Evolutionary conservation across 305 asterid genomes (phyloP), one percentile per base, ranked within the genome.

Genomic region (Ajuga reptans): DNA sequence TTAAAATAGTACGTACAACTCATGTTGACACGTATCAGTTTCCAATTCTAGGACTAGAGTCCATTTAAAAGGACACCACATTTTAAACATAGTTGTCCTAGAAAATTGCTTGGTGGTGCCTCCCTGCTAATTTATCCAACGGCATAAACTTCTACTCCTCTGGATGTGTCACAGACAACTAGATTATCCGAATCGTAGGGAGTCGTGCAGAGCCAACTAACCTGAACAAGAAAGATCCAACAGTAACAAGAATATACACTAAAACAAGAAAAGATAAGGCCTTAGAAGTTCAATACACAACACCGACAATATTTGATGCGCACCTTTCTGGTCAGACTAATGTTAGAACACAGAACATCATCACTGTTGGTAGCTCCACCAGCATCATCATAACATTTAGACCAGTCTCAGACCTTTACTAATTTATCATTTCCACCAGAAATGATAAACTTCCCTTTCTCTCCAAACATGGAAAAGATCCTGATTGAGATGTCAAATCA

Each of bases 381-480:
- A 52, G n/a, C n/a, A n/a, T 57, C 79, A 49, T 76, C 82, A 49
- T 59, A 68, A 68, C 76, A 74, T 79, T 79, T 85, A 34, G 59
- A 65, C 95, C 90, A 87, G 79, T 90, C 95, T 96, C 99, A 93
- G 59, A 90, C 84, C 84, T 89, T 89, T 6, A 90, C 81, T 3
- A 84, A 82, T 71, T 79, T 89, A 79, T 93, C 97, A 74, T 90
- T 87, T 65, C 97, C 99, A 49, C 99, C 96, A 0, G 97, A 93
- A 49, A 93, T 69, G 76, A 93, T 68, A 37, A 86, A 88, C 86
- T 83, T 90, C 60, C 96, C 95, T 68, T 73, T 86, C 85, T 89
- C 95, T 37, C 99, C 95, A 71, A 94, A 91, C 81, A 74, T 66
- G 37, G 97, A 87, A 63, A 94, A 91, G 17, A 89, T 52, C 87